Evolutionary conservation across 495 filamentous ascomycete species (phyloP).

Genomic region (Aspergillus funiculosus): DNA sequence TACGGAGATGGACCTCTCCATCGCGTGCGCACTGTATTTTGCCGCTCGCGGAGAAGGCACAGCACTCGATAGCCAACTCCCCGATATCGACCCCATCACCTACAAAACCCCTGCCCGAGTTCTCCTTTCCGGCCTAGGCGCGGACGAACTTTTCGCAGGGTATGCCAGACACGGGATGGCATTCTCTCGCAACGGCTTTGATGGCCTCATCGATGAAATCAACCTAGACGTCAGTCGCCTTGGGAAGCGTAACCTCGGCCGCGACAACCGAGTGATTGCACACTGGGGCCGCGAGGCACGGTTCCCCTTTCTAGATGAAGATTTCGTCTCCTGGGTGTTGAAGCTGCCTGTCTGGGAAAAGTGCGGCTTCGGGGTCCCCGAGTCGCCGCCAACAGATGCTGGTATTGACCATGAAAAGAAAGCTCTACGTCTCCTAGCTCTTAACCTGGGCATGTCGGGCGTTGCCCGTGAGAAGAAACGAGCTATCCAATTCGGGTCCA

Average conservation of each 20-base stretch:
- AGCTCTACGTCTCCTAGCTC: constrained; percentile 71
- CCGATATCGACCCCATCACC: constrained; percentile 10
- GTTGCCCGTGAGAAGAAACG: constrained; percentile 86
- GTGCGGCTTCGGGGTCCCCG: constrained; percentile 60
- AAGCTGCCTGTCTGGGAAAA: constrained; percentile 70
- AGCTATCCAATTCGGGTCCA: constrained; percentile 82
- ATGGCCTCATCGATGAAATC: constrained; percentile 74
- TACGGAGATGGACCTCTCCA: constrained; percentile 99
- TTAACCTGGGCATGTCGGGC: constrained; percentile 59
- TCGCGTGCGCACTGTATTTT: constrained; percentile 88
- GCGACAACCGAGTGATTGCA: constrained; percentile 86
- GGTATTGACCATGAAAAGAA: constrained; percentile 72
- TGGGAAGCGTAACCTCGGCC: constrained; percentile 85
- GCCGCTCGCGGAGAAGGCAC: constrained; percentile 71
- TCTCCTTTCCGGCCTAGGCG: constrained; percentile 86
- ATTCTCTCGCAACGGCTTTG: constrained; percentile 59
- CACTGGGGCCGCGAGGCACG: constrained; percentile 86
- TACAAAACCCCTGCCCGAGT: constrained; percentile 74
- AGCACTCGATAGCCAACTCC: constrained; percentile 8
- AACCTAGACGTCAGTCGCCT: constrained; percentile 80
- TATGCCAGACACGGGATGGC: constrained; percentile 81
- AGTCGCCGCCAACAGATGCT: constrained; percentile 4
- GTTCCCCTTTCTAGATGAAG: constrained; percentile 90
- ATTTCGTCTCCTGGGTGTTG: constrained; percentile 75
- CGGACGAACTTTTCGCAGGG: constrained; percentile 93